Base-by-base conservation (phyloP, 441 rosid genomes). In the Erysimum cheiri region DNA sequence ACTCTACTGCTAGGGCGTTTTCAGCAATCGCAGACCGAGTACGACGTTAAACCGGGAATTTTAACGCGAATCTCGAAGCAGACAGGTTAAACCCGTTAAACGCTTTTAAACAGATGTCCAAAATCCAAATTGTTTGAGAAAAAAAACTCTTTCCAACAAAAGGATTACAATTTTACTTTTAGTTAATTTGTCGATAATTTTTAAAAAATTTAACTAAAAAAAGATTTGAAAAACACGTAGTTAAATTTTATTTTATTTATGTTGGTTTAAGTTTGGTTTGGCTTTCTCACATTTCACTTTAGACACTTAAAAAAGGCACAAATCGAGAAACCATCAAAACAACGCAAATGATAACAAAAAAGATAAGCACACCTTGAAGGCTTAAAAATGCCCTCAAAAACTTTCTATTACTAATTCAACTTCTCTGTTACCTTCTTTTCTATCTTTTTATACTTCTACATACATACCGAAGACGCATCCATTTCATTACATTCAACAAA, bases 291-390 rank as follows among this genome's bases (percentile, higher is more conserved):
- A 37, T 39, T 59, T 39, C 46, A 56, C 40, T 56, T 32, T 58
- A 26, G 62, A 41, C 40, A 36, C 11, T 48, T 12, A 0, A 29
- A 33, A 22, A 13, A 48, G 28, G 29, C n/a, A 48, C 59, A 65
- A 28, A 46, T 11, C 43, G 8, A 15, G 28, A 47, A 59, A 57
- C 8, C 54, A 37, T 56, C 14, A 22, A 17, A 48, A 48, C 49
- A 63, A 44, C 24, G 17, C 35, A 55, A 55, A 54, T 26, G 40
- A 71, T 43, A 35, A 44, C 32, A 3, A n/a, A 53, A 54, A 11
- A 28, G 9, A 29, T 15, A 72, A 64, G 65, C 64, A 74, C 69
- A 67, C 69, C 69, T 53, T 61, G 69, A 61, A 61, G 69, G 69
- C 69, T 9, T 44, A 37, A 28, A 60, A 44, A n/a, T 53, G 64